These are phyloP conservation scores for Sporothrix curviconia DNA, from an alignment of 2,329 filamentous ascomycete species.

Conservation along the genomic window DNA sequence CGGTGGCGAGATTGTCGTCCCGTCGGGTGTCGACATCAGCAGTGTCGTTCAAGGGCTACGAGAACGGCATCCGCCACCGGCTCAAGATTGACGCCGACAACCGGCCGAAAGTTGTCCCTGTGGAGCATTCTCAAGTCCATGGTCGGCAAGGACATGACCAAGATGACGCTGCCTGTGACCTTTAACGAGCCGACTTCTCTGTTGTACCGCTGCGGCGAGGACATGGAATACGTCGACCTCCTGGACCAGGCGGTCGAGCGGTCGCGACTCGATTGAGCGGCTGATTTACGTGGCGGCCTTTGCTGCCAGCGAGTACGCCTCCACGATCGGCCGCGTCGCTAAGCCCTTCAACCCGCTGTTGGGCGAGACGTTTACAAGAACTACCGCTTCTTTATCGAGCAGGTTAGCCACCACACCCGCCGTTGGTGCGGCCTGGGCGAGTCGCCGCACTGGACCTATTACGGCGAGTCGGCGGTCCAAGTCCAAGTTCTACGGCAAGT, in stretches of 20 bases:
- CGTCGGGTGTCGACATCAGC: conserved; percentile 56
- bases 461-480: conserved; percentile 90
- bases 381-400: conserved; percentile 97
- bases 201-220: conserved; percentile 88
- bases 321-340: conserved; percentile 90
- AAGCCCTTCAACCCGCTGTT: conserved; percentile 97
- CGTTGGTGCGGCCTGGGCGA: conserved; percentile 87
- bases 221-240: conserved; percentile 95
- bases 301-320: conserved; percentile 92
- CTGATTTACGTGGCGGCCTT: conserved; percentile 94
- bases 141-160: conserved; percentile 99
- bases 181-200: conserved; percentile 98
- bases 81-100: conserved; percentile 89
- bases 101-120: conserved; percentile 83
- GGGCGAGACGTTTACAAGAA: conserved; percentile 95
- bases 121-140: conserved; percentile 98
- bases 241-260: conserved; percentile 83
- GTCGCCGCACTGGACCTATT: conserved; percentile 92
- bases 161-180: conserved; percentile 96
- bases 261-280: conserved; percentile 78
- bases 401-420: conserved; percentile 97
- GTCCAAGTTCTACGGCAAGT: conserved; percentile 96
- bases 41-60: conserved; percentile 82
- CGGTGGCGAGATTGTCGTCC: conserved; percentile 33
- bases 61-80: conserved; percentile 72